Conservation (phyloP, 495 filamentous ascomycete genomes). For the Hypoxylon lenormandii region DNA sequence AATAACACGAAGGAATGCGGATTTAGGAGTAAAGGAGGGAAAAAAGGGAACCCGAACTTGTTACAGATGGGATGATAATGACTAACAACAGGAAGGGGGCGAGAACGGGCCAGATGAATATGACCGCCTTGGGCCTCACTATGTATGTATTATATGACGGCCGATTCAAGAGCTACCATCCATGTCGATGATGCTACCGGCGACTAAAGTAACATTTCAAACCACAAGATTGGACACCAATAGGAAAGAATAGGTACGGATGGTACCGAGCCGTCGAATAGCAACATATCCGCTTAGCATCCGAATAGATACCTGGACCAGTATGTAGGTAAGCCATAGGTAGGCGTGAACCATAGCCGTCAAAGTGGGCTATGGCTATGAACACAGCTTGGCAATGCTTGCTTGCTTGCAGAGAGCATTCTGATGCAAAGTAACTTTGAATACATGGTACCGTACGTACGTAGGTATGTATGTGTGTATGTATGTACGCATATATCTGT, state of each 20-base stretch:
- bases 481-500: no score
- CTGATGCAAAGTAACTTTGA: slow-evolving; percentile 29
- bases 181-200: slow-evolving; percentile 35
- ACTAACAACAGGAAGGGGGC: slow-evolving; percentile 19
- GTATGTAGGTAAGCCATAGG: slow-evolving; percentile 13
- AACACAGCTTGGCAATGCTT: slow-evolving; percentile 22
- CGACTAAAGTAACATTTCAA: slow-evolving; percentile 31
- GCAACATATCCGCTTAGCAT: slow-evolving; percentile 20
- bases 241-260: slow-evolving; percentile 26
- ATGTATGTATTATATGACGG: slow-evolving; percentile 23
- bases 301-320: slow-evolving; percentile 12
- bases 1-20: slow-evolving; percentile 33
- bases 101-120: slow-evolving; percentile 32
- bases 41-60: slow-evolving; percentile 26
- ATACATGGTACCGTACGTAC: neutral
- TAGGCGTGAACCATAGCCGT: slow-evolving; percentile 12
- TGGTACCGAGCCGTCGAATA: slow-evolving; percentile 21
- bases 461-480: neutral
- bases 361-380: no score
- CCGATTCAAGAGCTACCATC: slow-evolving; percentile 18
- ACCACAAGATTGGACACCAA: slow-evolving; percentile 23
- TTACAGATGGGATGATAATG: slow-evolving; percentile 35
- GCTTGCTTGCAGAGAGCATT: slow-evolving; percentile 16
- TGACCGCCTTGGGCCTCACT: slow-evolving; percentile 27
- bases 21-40: slow-evolving; percentile 34